Base-by-base conservation (phyloP, 2,329 filamentous ascomycete genomes). In the Monilinia fructicola region DNA sequence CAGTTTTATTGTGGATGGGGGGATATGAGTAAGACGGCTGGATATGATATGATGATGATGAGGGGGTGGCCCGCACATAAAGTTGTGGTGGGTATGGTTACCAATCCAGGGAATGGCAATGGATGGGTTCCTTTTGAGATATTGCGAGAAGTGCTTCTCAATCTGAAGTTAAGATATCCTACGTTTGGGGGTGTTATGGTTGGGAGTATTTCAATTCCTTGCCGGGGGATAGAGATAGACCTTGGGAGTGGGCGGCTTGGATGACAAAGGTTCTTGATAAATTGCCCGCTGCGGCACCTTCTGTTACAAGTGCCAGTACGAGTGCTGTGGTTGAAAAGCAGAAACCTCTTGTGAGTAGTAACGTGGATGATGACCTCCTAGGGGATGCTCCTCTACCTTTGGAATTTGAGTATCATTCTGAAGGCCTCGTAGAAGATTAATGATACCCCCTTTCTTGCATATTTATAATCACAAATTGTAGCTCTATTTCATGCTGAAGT, bases 191-290 rank as follows among this genome's bases (percentile, higher is more conserved):
- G 93, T 0, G 87, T 97, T 9, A 95, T 95, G 88, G 92, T 2
- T 97, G 93, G 93, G 93, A 97, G 79, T 97, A 95, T 76, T 97
- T 94, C 79, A 96, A 96, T 79, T 86, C 89, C 65, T 77, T 87
- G 67, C 90, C 91, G 0, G 89, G 88, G 1, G 88, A 85, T 31
- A 76, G 75, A 2, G 80, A 81, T 16, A 79, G 82, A 65, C 90
- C 91, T 0, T 94, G 90, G 89, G 82, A 90, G 71, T 97, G 93
- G 93, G 91, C 90, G 0, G 83, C 82, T 56, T 82, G 83, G 66
- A 88, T 95, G 82, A 75, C 74, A 1, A 73, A 60, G 66, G 61
- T 67, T 68, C 52, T 66, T 23, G 52, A 38, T 16, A 52, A 16
- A 28, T 26, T 23, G 16, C 42, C 35, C 0, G n/a, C 52, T 11